Evolutionary conservation across 257 asterid genomes (phyloP).

Genomic region (Solanum piurae): DNA sequence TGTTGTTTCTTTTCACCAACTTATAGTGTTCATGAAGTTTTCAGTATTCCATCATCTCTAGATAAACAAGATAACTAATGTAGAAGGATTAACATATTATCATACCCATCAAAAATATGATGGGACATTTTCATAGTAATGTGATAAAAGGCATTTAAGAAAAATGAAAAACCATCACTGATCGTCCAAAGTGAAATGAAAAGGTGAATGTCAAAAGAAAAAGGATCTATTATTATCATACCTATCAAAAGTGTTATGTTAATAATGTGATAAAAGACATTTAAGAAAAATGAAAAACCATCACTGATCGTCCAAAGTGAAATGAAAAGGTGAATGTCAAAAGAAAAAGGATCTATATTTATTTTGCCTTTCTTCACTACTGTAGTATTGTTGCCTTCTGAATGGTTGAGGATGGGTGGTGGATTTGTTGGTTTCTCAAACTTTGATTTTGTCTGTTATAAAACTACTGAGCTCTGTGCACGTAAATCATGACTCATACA

Average conservation of each 20-base stretch:
- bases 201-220: neutral
- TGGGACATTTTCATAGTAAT: neutral
- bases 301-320: neutral
- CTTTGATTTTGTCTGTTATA: neutral
- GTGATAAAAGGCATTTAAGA: neutral
- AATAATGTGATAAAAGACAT: neutral
- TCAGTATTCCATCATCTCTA: neutral
- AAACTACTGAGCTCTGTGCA: neutral
- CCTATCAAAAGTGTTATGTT: neutral
- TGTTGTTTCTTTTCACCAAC: neutral
- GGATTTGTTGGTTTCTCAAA: neutral
- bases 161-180: neutral
- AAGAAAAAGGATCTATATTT: neutral
- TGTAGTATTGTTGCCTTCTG: neutral
- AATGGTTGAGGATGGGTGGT: neutral
- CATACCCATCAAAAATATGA: neutral
- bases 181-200: neutral
- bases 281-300: neutral
- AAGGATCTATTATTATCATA: neutral
- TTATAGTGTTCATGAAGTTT: neutral
- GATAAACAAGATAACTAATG: neutral
- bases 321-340: neutral
- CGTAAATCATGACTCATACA: neutral
- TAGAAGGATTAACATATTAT: neutral
- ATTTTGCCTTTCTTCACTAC: neutral